Evolutionary conservation across 2,329 filamentous ascomycete genomes (phyloP), one percentile per base, ranked within the genome.

Genomic region (Diaporthe sp.): DNA sequence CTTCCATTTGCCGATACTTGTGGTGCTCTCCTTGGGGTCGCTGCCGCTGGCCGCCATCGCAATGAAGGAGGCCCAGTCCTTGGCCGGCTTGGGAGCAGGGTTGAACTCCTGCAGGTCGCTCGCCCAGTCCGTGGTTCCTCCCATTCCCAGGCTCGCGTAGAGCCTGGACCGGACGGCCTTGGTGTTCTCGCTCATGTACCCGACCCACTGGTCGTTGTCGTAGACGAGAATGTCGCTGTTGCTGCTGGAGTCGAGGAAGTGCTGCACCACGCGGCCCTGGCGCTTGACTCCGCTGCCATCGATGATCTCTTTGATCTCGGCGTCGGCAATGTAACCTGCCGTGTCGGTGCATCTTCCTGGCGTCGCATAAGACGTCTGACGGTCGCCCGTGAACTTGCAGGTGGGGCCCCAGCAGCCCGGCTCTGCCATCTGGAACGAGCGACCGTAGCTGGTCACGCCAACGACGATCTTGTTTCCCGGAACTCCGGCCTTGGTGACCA

Each of bases 221-320:
- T 77, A 79, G 7, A 77, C 72, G 8, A 77, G 15, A 13, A 78
- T 61, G 60, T 77, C 73, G 72, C 70, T 76, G 74, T 78, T 58
- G 49, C 74, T 77, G 49, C 4, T 58, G 37, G 5, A 53, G 47
- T 77, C 76, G 39, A 76, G 28, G 60, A 74, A 76, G 57, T 34
- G 55, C 31, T 75, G n/a, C 71, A 76, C 74, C 42, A 78, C 73
- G 28, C 72, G 65, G 31, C 53, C 60, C 17, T 58, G 53, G 57
- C 76, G 73, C 34, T 47, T 44, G 20, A 77, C 55, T 34, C 31
- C 31, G 4, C 20, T 47, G 4, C 44, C 44, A 13, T 47, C 42
- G 44, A 82, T 78, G 77, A 86, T 83, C 12, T 82, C 79, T 2
- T 78, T 12, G 61, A 87, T 85, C 79, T 87, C 85, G 2, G 82